phyloP scores from a whole-genome alignment of 2,329 filamentous ascomycete genomes.

The Fusarium napiforme region DNA sequence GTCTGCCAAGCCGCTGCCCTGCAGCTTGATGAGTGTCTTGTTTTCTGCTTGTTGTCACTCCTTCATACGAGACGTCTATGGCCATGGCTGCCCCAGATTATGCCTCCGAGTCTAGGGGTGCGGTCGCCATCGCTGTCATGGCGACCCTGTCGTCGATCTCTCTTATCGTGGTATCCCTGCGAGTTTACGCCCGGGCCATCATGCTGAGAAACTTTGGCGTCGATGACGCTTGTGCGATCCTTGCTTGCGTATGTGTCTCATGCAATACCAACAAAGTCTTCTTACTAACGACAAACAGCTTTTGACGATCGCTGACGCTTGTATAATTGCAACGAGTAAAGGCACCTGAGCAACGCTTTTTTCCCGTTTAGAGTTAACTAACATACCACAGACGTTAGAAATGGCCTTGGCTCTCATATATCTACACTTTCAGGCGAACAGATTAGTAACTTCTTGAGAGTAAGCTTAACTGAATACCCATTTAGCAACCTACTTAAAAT shows the following conservation, averaged over 20 bases:
- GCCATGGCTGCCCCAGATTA: neutral
- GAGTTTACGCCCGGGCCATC: neutral
- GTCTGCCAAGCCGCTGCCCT: neutral
- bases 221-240: neutral
- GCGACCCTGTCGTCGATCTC: neutral
- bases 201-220: neutral
- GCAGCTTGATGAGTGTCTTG: rapidly evolving
- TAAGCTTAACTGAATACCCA: rapidly evolving
- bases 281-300: neutral
- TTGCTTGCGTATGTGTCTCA: neutral
- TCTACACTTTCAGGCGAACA: neutral
- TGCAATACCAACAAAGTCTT: no score
- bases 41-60: neutral
- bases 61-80: neutral
- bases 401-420: neutral
- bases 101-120: neutral
- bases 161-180: neutral
- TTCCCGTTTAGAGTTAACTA: no score
- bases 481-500: rapidly evolving
- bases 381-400: no score
- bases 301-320: neutral
- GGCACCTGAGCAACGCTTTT: no score
- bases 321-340: neutral
- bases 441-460: neutral
- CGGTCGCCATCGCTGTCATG: neutral